Conservation (phyloP, 768 basidiomycete genomes). For the Suillus weaverae region DNA sequence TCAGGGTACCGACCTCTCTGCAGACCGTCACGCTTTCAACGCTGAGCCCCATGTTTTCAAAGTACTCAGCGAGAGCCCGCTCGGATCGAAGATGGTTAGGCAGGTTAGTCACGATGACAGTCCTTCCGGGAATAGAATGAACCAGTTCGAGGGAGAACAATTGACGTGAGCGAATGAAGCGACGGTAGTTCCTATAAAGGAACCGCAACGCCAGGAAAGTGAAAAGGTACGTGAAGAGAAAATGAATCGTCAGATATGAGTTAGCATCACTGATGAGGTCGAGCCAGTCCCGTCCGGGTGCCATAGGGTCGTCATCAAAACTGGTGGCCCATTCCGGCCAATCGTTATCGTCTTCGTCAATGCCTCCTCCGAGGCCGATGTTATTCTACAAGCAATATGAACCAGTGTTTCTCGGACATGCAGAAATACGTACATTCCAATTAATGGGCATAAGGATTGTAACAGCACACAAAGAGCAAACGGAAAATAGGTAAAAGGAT, state of each 20-base stretch:
- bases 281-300: slow-evolving; percentile 62
- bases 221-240: slow-evolving; percentile 94
- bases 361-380: slow-evolving; percentile 61
- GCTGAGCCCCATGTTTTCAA: slow-evolving; percentile 81
- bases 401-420: background rate
- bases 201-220: slow-evolving; percentile 83
- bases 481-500: slow-evolving; percentile 87
- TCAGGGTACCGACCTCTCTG: slow-evolving; percentile 76
- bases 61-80: slow-evolving; percentile 86
- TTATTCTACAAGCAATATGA: slow-evolving; percentile 52
- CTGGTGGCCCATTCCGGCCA: slow-evolving; percentile 42
- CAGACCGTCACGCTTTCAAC: slow-evolving; percentile 94
- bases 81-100: slow-evolving; percentile 87
- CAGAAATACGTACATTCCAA: slow-evolving; percentile 63
- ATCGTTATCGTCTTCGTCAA: slow-evolving; percentile 39
- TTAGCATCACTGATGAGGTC: slow-evolving; percentile 90
- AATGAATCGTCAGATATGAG: slow-evolving; percentile 84
- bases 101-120: slow-evolving; percentile 83
- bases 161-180: slow-evolving; percentile 88
- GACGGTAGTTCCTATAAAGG: slow-evolving; percentile 85
- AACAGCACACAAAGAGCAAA: slow-evolving; percentile 80
- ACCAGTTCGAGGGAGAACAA: slow-evolving; percentile 93
- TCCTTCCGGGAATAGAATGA: slow-evolving; percentile 91
- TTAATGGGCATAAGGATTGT: slow-evolving; percentile 94
- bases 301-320: slow-evolving; percentile 24